Base-by-base conservation (phyloP, 805 yeast genomes). In the Yarrowia sp. region DNA sequence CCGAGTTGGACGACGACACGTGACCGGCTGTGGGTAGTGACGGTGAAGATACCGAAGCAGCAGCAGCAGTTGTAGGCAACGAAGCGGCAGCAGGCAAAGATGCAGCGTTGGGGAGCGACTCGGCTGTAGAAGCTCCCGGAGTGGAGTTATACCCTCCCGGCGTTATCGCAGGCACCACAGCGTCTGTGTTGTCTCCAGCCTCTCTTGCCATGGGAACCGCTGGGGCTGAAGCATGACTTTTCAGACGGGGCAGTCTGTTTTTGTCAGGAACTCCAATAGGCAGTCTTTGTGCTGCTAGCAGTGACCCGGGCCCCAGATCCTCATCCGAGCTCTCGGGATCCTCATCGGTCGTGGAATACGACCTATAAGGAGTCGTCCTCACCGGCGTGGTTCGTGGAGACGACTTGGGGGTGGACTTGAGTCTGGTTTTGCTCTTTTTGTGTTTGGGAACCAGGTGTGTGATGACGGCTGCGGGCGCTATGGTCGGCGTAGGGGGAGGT, bases 261-360 rank as follows among this genome's bases (percentile, higher is more conserved):
- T 45, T 60, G 64, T 60, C 64, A 28, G 58, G 58, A 8, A 47
- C 53, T 13, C 53, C 58, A 22, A 47, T 43, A 4, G 64, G 53
- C 41, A 60, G 58, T 3, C 58, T 53, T 43, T 58, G 50, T 17
- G 58, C 44, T 8, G 61, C 61, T 13, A 55, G 31, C 15, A 39
- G 39, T 28, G 61, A 39, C 31, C 61, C 61, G 28, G 61, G 61
- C 1, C 47, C 61, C 28, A 41, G n/a, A 8, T 55, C 61, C 22
- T 55, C 61, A 22, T 55, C 61, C 31, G 61, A 55, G 17, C 61
- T 55, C 33, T 55, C 61, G 43, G 64, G 64, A 22, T 58, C 64
- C n/a, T 58, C 64, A 18, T 58, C 64, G 6, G 64, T 58, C 33
- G 64, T 58, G 9, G 64, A 58, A 22, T 58, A 58, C 15, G 64